Evolutionary conservation across 371 early-diverging fungal genomes (phyloP), one percentile per base, ranked within the genome.

Genomic region (Umbelopsis sp.): DNA sequence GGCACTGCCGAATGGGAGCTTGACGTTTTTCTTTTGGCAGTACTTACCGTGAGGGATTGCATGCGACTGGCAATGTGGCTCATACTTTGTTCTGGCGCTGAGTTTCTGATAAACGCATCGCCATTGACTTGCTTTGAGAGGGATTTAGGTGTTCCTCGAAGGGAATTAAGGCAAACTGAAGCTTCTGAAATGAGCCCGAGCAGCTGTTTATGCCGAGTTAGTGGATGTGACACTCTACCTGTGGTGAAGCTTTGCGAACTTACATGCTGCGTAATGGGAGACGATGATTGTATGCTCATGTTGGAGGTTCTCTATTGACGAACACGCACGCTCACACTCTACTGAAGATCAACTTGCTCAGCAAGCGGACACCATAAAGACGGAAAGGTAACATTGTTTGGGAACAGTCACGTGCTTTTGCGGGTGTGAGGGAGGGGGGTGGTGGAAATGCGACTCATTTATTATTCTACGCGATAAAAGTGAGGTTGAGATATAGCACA

Each of bases 101-200:
- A 1, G 57, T 29, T 35, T 35, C 35, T 57, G 16, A 57, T 35
- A 10, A 57, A 35, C 5, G 29, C 57, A 16, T 57, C 57, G 35
- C 35, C 57, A 57, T 57, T 14, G 35, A 57, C 57, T 14, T 57
- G 57, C 57, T 57, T 57, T 29, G 57, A 29, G 0, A 57, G 14
- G 29, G 57, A 29, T 57, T 57, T 57, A 18, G 57, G 57, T 35
- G 57, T 37, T 35, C 57, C 57, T 37, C 57, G 57, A 29, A 57
- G 35, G 22, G 57, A 57, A 16, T 35, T 57, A 24, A 57, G 14
- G 35, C n/a, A 57, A 4, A 57, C 22, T 35, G 57, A 35, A 18
- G 57, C 57, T 18, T 57, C 57, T 57, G 57, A 57, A 35, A 57
- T 57, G 35, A 57, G 57, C 9, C 57, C 57, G 57, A 57, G 32